Percentiles rank a stretch among this genome's conserved stretches.
These are phyloP conservation scores for Pichia sp. DNA, from an alignment of 1,139 yeast species.

Conservation along the genomic window DNA sequence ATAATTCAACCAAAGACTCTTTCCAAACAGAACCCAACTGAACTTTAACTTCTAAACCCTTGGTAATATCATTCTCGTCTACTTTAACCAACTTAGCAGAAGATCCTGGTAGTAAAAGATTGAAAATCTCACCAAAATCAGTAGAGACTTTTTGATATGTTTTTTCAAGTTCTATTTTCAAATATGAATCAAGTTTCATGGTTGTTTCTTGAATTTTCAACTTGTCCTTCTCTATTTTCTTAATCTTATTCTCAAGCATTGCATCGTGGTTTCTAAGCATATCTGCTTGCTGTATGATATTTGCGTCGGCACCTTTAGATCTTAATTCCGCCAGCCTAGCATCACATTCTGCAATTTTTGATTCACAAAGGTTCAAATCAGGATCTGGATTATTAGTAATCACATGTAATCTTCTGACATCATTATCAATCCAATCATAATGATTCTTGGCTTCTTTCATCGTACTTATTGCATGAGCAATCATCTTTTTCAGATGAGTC, in stretches of 20 bases:
- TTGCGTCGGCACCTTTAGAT: conserved; percentile 69
- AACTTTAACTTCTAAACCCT: conserved; percentile 88
- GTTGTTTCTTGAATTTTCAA: conserved; percentile 85
- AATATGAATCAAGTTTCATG: conserved; percentile 77
- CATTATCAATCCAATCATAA: conserved; percentile 10
- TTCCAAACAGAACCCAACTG: conserved; percentile 93
- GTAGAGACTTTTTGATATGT: conserved; percentile 81
- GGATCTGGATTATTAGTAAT: conserved; percentile 55
- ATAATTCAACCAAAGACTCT: conserved; percentile 86
- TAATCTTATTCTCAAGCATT: conserved; percentile 71
- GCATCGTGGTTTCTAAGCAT: conserved; percentile 85
- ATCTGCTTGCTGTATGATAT: conserved; percentile 91
- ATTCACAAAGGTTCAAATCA: conserved; percentile 55
- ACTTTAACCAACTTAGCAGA: conserved; percentile 84
- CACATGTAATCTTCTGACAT: conserved; percentile 26
- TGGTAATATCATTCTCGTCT: conserved; percentile 67
- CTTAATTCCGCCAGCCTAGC: conserved; percentile 69
- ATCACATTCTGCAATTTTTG: conserved; percentile 48
- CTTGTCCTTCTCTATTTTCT: conserved; percentile 86
- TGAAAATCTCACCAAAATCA: conserved; percentile 90
- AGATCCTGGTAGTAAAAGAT: conserved; percentile 83
- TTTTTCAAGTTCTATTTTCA: conserved; percentile 70
- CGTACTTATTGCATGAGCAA: background rate
- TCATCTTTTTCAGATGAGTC: conserved; percentile 3
- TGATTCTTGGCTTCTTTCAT: conserved; percentile 6